Evolutionary conservation across 345 rosid genomes (phyloP), one percentile per base, ranked within the genome.

Genomic region (Euphorbia peplus): DNA sequence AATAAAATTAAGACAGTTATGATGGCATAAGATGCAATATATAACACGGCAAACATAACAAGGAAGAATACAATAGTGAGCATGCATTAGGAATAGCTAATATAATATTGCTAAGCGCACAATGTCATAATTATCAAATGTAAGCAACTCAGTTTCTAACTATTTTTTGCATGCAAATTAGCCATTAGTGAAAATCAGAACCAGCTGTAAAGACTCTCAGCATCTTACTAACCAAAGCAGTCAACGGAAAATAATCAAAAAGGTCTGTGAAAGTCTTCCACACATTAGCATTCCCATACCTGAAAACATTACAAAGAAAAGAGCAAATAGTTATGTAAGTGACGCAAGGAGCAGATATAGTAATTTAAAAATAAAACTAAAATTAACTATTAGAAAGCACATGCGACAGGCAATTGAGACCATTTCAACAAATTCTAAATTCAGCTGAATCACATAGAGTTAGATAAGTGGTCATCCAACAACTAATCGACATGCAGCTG

Each of bases 211-310:
- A 16, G 32, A 15, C n/a, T n/a, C n/a, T n/a, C n/a, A n/a, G n/a
- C n/a, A 52, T 44, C 39, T 42, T 70, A 87, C 93, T 85, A 70
- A 93, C 98, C 98, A 93, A 80, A 60, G 98, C 98, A 56, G 97
- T 93, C 79, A 91, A 75, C 28, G 98, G 96, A 64, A 93, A 88
- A 85, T 87, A 93, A 72, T 93, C 98, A 68, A 93, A 93, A 64
- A 93, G 88, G 75, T 93, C 97, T 44, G 98, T 91, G 70, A 88
- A 90, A 67, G 70, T 88, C 83, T 90, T 90, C 95, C 98, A 90
- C 67, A 90, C 93, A 73, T 87, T 88, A 69, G 97, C 97, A 73
- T 86, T 93, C 37, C 98, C 98, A 78, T 93, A 93, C 85, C 98
- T 93, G 86, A 80, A 85, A 67, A 79, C 28, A 44, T 42, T 1